These are phyloP conservation scores for Prosopis cineraria DNA, from an alignment of 306 rosid genomes.

Conservation along the genomic window DNA sequence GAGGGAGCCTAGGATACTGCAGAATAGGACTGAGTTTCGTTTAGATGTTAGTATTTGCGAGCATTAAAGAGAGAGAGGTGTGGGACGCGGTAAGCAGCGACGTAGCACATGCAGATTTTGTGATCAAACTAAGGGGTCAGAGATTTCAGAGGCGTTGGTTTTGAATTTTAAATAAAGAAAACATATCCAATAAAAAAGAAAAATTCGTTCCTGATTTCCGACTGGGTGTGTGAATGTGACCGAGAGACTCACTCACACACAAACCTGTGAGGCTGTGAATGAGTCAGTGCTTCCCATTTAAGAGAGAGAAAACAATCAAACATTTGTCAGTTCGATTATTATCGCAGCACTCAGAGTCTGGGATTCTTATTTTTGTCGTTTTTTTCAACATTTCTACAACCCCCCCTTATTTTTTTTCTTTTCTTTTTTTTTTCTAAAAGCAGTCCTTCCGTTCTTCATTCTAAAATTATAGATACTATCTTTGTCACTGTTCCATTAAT, in stretches of 20 bases:
- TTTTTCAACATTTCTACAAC: neutral
- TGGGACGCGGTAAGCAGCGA: slow-evolving; percentile 65
- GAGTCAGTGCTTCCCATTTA: slow-evolving; percentile 42
- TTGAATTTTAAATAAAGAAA: slow-evolving; percentile 32
- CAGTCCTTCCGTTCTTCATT: neutral
- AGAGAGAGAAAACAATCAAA: slow-evolving; percentile 1
- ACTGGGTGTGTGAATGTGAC: slow-evolving; percentile 40
- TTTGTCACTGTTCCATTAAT: slow-evolving; percentile 6
- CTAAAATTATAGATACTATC: neutral
- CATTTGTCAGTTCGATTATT: slow-evolving; percentile 49
- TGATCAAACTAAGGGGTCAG: slow-evolving; percentile 87
- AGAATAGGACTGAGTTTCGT: neutral
- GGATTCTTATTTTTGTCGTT: slow-evolving; percentile 29
- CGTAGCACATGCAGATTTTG: slow-evolving; percentile 88
- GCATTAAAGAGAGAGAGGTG: slow-evolving; percentile 45
- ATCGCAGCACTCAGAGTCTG: slow-evolving; percentile 30
- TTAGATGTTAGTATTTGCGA: neutral
- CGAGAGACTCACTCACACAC: slow-evolving; percentile 37
- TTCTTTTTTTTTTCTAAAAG: too few species aligned
- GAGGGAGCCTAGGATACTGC: slow-evolving; percentile 41
- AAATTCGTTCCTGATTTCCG: slow-evolving; percentile 42
- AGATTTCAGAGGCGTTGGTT: slow-evolving; percentile 62
- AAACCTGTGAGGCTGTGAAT: slow-evolving; percentile 39
- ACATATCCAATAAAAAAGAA: neutral
- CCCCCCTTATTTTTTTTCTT: neutral